Base-by-base conservation (phyloP, 345 rosid species). In the Gossypium bickii region DNA sequence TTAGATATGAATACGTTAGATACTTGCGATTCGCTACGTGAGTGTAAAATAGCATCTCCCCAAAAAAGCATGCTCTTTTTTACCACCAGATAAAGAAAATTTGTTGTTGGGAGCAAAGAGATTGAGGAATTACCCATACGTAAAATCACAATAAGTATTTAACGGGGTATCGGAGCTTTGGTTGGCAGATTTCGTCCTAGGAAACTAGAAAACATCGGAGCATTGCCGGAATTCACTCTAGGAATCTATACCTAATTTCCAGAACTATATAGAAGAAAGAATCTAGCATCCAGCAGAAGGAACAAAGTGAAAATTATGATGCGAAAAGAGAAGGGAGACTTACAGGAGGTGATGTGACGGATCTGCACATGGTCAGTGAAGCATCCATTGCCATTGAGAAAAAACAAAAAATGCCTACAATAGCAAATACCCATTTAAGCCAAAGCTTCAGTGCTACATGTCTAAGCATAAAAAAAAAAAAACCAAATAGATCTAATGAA, bases 321-420 rank as follows among this genome's bases (percentile, higher is more conserved):
- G 47, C n/a, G 12, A 17, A 22, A 17, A 17, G 59, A 63, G 56
- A 4, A 17, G 47, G 27, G 38, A 17, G 66, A 78, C 87, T 87
- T 83, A 90, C 96, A n/a, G 93, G 87, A 80, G 87, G 27, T 13
- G 92, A 79, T 25, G 85, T 49, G 16, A 86, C n/a, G 56, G 95
- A 85, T 82, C 85, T 93, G 87, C 84, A 86, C 43, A 81, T 77
- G 27, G 91, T 86, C 78, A 86, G 64, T 72, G 88, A 85, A 17
- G 92, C 86, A 82, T 93, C 98, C 94, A 93, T 89, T 63, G 71
- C 74, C 70, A 56, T 51, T 51, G 55, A 12, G 34, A 51, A 51
- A 51, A 34, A 34, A 5, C 41, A 4, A 1, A 5, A 18, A 13
- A 11, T 7, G 20, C 67, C 76, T 55, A 20, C 27, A 71, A 51